phyloP scores from a whole-genome alignment of 257 asterid genomes.

The Cordia subcordata region DNA sequence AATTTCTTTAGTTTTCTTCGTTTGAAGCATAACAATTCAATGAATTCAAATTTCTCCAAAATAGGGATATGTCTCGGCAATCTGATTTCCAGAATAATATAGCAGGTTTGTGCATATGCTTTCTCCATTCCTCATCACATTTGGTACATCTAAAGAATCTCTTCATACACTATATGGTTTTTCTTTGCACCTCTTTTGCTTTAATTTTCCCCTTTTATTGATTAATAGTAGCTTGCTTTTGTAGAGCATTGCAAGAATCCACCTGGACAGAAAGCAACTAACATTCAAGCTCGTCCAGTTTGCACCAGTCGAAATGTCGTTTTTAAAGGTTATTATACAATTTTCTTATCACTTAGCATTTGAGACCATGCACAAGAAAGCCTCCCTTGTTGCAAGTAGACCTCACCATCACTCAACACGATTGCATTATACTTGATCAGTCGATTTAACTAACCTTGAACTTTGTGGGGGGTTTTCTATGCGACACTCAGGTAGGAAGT shows the following conservation, averaged over 20 bases:
- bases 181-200: background rate
- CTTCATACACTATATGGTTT: background rate
- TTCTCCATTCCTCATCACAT: background rate
- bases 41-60: background rate
- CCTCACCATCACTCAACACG: too few relatives aligned
- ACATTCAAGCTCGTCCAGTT: slow-evolving; percentile 7
- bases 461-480: background rate
- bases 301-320: slow-evolving; percentile 3
- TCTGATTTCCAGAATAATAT: slow-evolving; percentile 13
- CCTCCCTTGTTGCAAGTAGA: background rate
- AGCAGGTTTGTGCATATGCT: slow-evolving; percentile 13
- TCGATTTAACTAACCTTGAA: background rate
- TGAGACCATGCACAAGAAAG: background rate
- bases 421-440: too few relatives aligned
- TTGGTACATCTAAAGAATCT: background rate
- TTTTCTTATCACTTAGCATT: too few relatives aligned
- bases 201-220: background rate
- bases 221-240: background rate
- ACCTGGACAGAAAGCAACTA: slow-evolving; percentile 5
- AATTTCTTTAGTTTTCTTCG: background rate
- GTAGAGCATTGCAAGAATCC: slow-evolving; percentile 5
- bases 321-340: slow-evolving; percentile 17
- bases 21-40: background rate
- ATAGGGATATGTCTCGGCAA: slow-evolving; percentile 4
- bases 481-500: slow-evolving; percentile 24